phyloP scores from a whole-genome alignment of 805 yeast species.

The Hanseniaspora occidentalis region DNA sequence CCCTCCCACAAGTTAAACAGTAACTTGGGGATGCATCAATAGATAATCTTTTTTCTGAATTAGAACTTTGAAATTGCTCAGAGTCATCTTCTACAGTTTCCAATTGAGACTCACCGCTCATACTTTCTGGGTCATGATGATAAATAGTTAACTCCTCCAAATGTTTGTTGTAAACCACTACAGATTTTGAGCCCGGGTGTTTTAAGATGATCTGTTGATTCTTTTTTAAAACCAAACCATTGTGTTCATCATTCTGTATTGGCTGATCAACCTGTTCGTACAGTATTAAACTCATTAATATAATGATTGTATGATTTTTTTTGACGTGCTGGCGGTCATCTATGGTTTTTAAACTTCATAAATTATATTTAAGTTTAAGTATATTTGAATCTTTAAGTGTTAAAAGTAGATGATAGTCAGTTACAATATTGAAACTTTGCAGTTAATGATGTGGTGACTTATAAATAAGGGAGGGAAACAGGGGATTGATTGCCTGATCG shows the following conservation, averaged over 20 bases:
- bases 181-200: conserved; percentile 19
- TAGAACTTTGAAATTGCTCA: too few relatives aligned
- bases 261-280: neutral
- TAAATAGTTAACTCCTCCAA: conserved; percentile 17
- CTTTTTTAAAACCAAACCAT: conserved; percentile 3
- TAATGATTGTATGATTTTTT: conserved; percentile 1
- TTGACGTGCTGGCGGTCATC: neutral
- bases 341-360: neutral
- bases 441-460: too few relatives aligned
- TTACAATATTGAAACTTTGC: too few relatives aligned
- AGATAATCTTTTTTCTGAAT: too few relatives aligned
- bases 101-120: too few relatives aligned
- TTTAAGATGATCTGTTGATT: conserved; percentile 18
- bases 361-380: neutral
- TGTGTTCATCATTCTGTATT: neutral
- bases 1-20: neutral
- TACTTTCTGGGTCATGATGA: conserved; percentile 7
- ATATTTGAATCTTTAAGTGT: too few relatives aligned
- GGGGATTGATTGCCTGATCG: too few relatives aligned
- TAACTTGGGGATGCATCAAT: conserved; percentile 1
- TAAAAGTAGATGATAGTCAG: too few relatives aligned
- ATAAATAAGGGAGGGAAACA: too few relatives aligned
- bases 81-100: too few relatives aligned
- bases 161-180: conserved; percentile 18
- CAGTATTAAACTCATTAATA: neutral